phyloP scores from a whole-genome alignment of 495 filamentous ascomycete genomes.

The Podospora fimiseda region DNA sequence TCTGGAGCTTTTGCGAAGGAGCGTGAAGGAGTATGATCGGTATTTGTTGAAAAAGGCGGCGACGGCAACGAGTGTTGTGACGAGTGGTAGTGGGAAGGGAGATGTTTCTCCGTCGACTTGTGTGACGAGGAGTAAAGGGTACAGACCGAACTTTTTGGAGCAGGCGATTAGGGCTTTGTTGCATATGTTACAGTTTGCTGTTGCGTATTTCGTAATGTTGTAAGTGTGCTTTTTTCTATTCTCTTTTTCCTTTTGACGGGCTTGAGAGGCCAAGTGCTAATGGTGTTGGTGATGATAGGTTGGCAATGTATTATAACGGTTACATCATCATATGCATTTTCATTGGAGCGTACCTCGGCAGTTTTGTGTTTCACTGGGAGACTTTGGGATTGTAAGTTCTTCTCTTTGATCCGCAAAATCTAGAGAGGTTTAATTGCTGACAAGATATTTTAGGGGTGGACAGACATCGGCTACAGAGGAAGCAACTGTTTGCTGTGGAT shows the following conservation, averaged over 20 bases:
- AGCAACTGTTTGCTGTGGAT: background rate
- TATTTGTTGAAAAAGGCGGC: constrained; percentile 35
- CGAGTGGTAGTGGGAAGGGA: background rate
- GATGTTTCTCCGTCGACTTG: background rate
- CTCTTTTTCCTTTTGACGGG: no score
- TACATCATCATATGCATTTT: constrained; percentile 62
- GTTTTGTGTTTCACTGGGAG: constrained; percentile 58
- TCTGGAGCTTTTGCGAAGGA: constrained; percentile 55
- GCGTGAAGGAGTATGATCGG: constrained; percentile 51
- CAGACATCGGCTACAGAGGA: background rate
- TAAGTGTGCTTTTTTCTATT: constrained; percentile 1
- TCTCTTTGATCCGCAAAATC: background rate
- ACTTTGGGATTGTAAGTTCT: constrained; percentile 18
- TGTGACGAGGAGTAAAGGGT: constrained; percentile 4
- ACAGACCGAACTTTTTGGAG: constrained; percentile 46
- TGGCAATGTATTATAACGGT: constrained; percentile 61
- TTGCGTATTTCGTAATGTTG: constrained; percentile 63
- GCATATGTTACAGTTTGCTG: constrained; percentile 57
- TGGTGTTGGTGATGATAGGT: no score
- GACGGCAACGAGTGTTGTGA: background rate
- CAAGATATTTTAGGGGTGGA: background rate
- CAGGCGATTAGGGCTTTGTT: constrained; percentile 54
- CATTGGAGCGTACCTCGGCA: constrained; percentile 57
- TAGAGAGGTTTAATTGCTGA: no score
- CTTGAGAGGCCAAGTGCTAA: no score